Base-by-base conservation (phyloP, 306 rosid genomes). In the Cicer cuneatum region DNA sequence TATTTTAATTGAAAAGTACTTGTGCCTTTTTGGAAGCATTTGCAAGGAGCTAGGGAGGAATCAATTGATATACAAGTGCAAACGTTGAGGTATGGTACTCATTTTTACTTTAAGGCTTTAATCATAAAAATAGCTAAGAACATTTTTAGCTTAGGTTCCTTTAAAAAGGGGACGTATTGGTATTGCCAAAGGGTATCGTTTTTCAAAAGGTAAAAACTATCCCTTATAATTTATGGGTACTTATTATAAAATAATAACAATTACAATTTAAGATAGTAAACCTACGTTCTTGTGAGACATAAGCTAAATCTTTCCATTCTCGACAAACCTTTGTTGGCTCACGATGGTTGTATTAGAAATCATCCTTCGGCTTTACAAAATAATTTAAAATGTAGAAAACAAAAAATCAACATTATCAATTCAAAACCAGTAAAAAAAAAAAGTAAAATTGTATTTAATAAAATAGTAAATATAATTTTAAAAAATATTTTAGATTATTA, bases 71-170 rank as follows among this genome's bases (percentile, higher is more conserved):
- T 35, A 33, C 48, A 57, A 15, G 21, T 59, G 62, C 66, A 69
- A 74, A 63, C 37, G 7, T 59, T 69, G 48, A 42, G 40, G 73
- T 11, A 39, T 65, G 76, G 56, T 60, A 16, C 72, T 56, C 66
- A 64, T 69, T 74, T 63, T 74, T 52, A 51, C 76, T 68, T 83
- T 66, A 49, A 63, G 18, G 33, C 79, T 83, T 75, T 83, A 66
- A 74, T 83, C 84, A 49, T 41, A 68, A 65, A 70, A 70, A 45
- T 59, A 42, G 60, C 16, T n/a, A 24, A 64, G 73, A 83, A 59
- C 69, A 75, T 40, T 65, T 75, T 75, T 43, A 70, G 82, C 69
- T 75, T 43, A 58, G 76, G 58, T 80, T 39, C 77, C 39, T 80
- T 69, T 46, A 10, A 46, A 43, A 76, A 53, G 77, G 66, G 78